Evolutionary conservation across 768 basidiomycete genomes (phyloP).

Genomic region (Hypsizygus marmoreus): DNA sequence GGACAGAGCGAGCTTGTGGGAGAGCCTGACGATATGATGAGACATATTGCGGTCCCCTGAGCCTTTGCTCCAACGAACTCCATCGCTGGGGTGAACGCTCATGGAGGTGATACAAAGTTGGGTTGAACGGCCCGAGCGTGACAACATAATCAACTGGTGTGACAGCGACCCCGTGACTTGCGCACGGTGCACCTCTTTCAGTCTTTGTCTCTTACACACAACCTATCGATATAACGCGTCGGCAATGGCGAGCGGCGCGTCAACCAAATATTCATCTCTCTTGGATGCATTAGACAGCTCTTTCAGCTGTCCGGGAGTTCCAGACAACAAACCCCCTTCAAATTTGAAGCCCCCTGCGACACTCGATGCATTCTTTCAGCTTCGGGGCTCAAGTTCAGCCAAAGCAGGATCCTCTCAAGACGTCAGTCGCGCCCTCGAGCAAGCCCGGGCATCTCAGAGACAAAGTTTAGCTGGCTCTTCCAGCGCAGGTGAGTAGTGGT

Average conservation of each 20-base stretch:
- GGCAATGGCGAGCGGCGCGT: slow-evolving; percentile 19
- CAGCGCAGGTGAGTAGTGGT: slow-evolving; percentile 9
- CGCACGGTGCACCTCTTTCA: background rate
- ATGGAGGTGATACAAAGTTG: too few species aligned
- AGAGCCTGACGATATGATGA: too few species aligned
- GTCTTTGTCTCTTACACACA: too few species aligned
- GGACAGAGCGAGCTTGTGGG: too few species aligned
- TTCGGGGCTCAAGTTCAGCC: background rate
- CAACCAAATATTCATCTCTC: slow-evolving; percentile 23
- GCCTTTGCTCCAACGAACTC: too few species aligned
- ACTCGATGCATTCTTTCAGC: background rate
- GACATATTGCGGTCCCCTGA: too few species aligned
- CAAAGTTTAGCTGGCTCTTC: background rate
- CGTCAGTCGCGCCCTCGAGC: background rate
- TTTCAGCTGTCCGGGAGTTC: slow-evolving; percentile 11
- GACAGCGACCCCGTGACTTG: too few species aligned
- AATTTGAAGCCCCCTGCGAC: slow-evolving; percentile 3
- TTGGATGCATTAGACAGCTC: slow-evolving; percentile 33
- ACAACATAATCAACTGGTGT: too few species aligned
- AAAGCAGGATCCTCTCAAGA: slow-evolving; percentile 4
- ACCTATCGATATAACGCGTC: too few species aligned
- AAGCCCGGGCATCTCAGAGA: slow-evolving; percentile 3
- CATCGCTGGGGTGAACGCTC: too few species aligned
- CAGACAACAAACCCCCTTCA: slow-evolving; percentile 7
- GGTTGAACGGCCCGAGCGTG: too few species aligned